Percentiles rank a stretch among this genome's conserved stretches.
Evolutionary conservation across 805 yeast genomes (phyloP).

Genomic region (Candida maesae): DNA sequence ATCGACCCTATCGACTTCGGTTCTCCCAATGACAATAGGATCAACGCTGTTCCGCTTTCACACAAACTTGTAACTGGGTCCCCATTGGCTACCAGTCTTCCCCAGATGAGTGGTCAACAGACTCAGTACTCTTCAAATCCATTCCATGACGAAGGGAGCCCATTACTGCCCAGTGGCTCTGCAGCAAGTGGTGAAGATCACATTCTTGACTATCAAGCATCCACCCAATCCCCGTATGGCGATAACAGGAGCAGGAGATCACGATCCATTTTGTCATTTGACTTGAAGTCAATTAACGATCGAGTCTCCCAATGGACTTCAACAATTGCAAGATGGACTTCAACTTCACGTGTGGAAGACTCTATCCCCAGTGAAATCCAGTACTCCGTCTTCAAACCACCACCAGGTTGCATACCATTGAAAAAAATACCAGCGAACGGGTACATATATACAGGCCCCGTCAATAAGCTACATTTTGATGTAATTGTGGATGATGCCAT

Average conservation of each 20-base stretch:
- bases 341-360: slow-evolving; percentile 15
- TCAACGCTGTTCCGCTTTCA: slow-evolving; percentile 2
- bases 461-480: slow-evolving; percentile 32
- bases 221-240: slow-evolving; percentile 1
- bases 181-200: neutral
- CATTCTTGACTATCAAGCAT: neutral
- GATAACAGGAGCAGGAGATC: slow-evolving; percentile 13
- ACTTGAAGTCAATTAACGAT: slow-evolving; percentile 20
- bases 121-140: too few species aligned
- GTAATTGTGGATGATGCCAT: slow-evolving; percentile 40
- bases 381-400: slow-evolving; percentile 51
- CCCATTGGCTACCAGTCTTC: slow-evolving; percentile 4
- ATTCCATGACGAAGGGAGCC: neutral
- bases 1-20: neutral
- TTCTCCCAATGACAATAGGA: too few species aligned
- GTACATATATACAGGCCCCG: slow-evolving; percentile 26
- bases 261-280: slow-evolving; percentile 24
- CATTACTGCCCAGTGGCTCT: neutral
- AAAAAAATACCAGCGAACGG: slow-evolving; percentile 28
- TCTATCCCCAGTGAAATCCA: slow-evolving; percentile 41
- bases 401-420: slow-evolving; percentile 30
- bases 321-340: slow-evolving; percentile 27
- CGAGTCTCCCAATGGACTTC: slow-evolving; percentile 27
- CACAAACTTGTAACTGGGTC: slow-evolving; percentile 13
- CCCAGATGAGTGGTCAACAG: too few species aligned